Percentiles rank a stretch among this genome's conserved stretches.
Evolutionary conservation across 176 grass and related monocot species (phyloP).

Genomic region (Phoenix roebelenii): DNA sequence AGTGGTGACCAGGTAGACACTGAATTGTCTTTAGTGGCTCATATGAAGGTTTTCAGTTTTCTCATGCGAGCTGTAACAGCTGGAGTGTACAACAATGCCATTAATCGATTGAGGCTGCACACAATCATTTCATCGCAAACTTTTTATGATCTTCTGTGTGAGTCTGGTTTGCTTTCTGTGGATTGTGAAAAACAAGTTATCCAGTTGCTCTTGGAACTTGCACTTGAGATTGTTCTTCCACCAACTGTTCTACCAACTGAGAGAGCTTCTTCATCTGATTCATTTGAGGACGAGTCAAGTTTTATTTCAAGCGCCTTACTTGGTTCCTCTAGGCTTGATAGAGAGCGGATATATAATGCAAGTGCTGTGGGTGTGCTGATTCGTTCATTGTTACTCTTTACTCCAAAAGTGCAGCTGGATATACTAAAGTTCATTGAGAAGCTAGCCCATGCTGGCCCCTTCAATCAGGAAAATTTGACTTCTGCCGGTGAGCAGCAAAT

Average conservation of each 20-base stretch:
- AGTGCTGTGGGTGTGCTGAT: constrained; percentile 78
- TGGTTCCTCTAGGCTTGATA: constrained; percentile 77
- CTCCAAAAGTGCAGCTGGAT: constrained; percentile 88
- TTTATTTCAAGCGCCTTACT: constrained; percentile 56
- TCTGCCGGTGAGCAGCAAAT: constrained; percentile 66
- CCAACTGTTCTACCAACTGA: constrained; percentile 57
- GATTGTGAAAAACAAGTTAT: constrained; percentile 95
- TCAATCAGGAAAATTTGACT: constrained; percentile 98
- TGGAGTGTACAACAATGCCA: constrained; percentile 78
- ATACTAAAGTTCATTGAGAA: constrained; percentile 84
- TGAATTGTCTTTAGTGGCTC: constrained; percentile 45
- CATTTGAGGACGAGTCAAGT: constrained; percentile 41
- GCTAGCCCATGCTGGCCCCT: constrained; percentile 70
- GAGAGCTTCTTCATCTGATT: constrained; percentile 30
- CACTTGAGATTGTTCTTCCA: constrained; percentile 88
- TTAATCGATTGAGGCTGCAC: constrained; percentile 89
- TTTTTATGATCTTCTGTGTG: constrained; percentile 93
- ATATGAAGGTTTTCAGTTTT: constrained; percentile 78
- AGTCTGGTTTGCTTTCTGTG: constrained; percentile 84
- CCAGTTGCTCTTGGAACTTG: constrained; percentile 92
- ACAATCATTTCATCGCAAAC: constrained; percentile 74
- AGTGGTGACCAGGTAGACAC: constrained; percentile 36
- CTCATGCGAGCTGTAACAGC: constrained; percentile 83
- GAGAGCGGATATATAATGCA: constrained; percentile 79
- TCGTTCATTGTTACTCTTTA: constrained; percentile 75